phyloP scores from a whole-genome alignment of 768 basidiomycete species.

The Boletus eberwhitei region DNA sequence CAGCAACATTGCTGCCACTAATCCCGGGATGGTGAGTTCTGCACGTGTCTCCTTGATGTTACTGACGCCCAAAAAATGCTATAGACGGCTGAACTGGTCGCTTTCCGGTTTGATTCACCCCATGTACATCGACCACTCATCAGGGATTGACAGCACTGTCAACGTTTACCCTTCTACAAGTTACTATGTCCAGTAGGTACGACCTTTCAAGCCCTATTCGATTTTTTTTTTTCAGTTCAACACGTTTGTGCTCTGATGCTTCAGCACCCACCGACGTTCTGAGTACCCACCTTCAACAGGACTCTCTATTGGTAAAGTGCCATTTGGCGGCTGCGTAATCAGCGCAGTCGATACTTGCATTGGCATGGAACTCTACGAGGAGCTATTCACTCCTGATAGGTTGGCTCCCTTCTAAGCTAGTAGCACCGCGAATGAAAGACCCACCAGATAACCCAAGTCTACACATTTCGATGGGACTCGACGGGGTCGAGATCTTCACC shows the following conservation, averaged over 20 bases:
- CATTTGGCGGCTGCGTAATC: slow-evolving; percentile 93
- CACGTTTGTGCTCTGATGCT: background rate
- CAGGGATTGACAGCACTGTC: slow-evolving; percentile 37
- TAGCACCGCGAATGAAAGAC: background rate
- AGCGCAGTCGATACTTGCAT: slow-evolving; percentile 95
- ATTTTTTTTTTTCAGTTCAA: background rate
- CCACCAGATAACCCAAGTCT: slow-evolving; percentile 53
- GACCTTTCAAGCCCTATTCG: background rate
- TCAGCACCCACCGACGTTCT: slow-evolving; percentile 57
- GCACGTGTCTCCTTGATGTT: slow-evolving; percentile 6
- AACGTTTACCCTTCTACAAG: slow-evolving; percentile 54
- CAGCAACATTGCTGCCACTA: slow-evolving; percentile 40
- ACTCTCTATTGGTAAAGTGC: slow-evolving; percentile 76
- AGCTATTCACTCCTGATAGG: slow-evolving; percentile 96
- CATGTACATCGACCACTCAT: background rate
- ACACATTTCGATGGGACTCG: slow-evolving; percentile 95
- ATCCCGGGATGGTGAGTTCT: slow-evolving; percentile 48
- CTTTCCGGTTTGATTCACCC: slow-evolving; percentile 29
- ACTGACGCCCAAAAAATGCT: background rate
- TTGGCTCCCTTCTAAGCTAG: slow-evolving; percentile 26
- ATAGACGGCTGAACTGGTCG: slow-evolving; percentile 50
- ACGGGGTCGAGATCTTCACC: slow-evolving; percentile 98
- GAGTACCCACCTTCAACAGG: slow-evolving; percentile 45
- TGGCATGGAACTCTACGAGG: slow-evolving; percentile 95
- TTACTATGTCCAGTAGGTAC: slow-evolving; percentile 57